Evolutionary conservation across 192 early-diverging fungal species (phyloP).

Genomic region (Lunasporangiospora selenospora): DNA sequence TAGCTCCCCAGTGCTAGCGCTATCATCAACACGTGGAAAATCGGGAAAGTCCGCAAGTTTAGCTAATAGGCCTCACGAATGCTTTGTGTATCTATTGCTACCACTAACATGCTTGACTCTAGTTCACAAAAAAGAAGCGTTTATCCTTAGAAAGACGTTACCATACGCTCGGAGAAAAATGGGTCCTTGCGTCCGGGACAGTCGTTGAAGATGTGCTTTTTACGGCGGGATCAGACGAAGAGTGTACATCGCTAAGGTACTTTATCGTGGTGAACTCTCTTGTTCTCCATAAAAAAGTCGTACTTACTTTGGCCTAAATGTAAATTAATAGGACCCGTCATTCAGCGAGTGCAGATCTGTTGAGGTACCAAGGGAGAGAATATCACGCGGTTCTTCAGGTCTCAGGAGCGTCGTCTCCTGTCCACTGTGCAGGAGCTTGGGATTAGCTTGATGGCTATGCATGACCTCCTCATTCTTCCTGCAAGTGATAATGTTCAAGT

Average conservation of each 20-base stretch:
- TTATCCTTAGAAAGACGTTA: too few relatives aligned
- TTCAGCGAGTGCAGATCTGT: slow-evolving; percentile 19
- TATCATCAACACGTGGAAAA: slow-evolving; percentile 24
- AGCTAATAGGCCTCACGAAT: too few relatives aligned
- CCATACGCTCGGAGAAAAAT: too few relatives aligned
- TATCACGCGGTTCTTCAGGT: slow-evolving; percentile 25
- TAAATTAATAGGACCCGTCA: slow-evolving; percentile 14
- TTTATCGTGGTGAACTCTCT: slow-evolving; percentile 21
- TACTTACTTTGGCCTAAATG: neutral
- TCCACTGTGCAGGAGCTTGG: slow-evolving; percentile 28
- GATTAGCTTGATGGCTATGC: slow-evolving; percentile 22
- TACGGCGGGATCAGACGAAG: too few relatives aligned
- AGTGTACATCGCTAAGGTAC: too few relatives aligned
- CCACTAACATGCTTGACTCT: slow-evolving; percentile 20
- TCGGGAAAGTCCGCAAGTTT: slow-evolving; percentile 10
- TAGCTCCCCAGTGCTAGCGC: slow-evolving; percentile 20
- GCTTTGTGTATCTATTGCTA: slow-evolving; percentile 15
- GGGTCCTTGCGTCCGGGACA: too few relatives aligned
- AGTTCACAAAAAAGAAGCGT: too few relatives aligned
- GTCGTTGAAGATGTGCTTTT: too few relatives aligned
- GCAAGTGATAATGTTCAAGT: slow-evolving; percentile 18
- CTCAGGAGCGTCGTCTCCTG: slow-evolving; percentile 25
- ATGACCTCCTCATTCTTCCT: slow-evolving; percentile 16
- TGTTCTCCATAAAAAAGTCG: slow-evolving; percentile 1
- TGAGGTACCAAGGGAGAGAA: slow-evolving; percentile 21